Base-by-base conservation (phyloP, 306 rosid genomes). In the Vicia faba region DNA sequence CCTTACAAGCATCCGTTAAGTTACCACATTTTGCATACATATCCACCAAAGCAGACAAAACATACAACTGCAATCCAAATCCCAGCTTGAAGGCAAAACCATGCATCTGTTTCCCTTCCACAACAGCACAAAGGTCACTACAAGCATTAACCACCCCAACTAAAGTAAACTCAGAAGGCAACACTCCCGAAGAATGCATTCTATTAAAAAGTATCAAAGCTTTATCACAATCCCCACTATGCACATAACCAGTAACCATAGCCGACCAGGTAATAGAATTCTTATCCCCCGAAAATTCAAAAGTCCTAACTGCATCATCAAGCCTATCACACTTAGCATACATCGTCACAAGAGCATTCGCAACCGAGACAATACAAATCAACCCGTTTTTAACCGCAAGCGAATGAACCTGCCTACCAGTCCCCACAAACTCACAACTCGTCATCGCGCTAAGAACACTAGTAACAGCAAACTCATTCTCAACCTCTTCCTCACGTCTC, bases 231-330 rank as follows among this genome's bases (percentile, higher is more conserved):
- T 87, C 87, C 79, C 96, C 97, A 61, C 90, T 78, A 51, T 87
- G 95, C 0, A 95, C 88, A 82, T 75, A 87, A 43, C 96, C 89
- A 28, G 89, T 87, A 23, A 92, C 79, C 86, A 92, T 89, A 3
- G 96, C 97, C 0, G 96, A 92, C 96, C 95, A 92, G 2, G 96
- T 92, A 58, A 92, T 85, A 0, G 96, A 79, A 82, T 87, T 89
- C 80, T 78, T 89, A 67, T 81, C 78, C 49, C 91, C 85, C 0
- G 76, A 80, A 44, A 75, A 19, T 20, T 84, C 69, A 65, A 92
- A 92, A 66, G 87, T 87, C 58, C 33, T 60, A 28, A 89, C 77
- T 2, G 96, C 96, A 73, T 87, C 86, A 65, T 87, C 95, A 66
- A 87, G 80, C 61, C 79, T 80, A 65, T 89, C 92, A 75, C 97